These are phyloP conservation scores for Candida sp. DNA, from an alignment of 1,139 yeast species.

Conservation along the genomic window DNA sequence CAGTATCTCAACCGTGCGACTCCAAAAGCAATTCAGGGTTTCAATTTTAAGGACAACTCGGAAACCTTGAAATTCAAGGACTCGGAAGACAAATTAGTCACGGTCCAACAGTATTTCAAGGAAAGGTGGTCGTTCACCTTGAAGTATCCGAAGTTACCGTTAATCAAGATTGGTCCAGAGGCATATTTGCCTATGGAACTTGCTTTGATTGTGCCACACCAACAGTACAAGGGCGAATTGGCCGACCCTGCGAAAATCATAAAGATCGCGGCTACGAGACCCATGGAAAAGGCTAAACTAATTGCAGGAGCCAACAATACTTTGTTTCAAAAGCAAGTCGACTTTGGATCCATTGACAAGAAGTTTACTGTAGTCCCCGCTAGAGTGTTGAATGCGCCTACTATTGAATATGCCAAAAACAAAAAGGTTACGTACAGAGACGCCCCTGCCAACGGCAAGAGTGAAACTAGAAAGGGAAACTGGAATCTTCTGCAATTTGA, in stretches of 20 bases:
- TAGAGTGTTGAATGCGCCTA: constrained; percentile 16
- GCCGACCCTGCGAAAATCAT: constrained; percentile 14
- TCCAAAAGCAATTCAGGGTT: constrained; percentile 14
- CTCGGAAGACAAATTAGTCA: constrained; percentile 9
- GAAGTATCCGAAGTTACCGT: constrained; percentile 14
- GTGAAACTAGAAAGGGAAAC: constrained; percentile 15
- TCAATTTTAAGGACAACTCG: constrained; percentile 12
- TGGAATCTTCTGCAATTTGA: constrained; percentile 15
- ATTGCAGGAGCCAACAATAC: constrained; percentile 9
- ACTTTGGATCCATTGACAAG: constrained; percentile 13
- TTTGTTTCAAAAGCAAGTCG: constrained; percentile 9
- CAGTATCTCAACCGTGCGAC: constrained; percentile 10
- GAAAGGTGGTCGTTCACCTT: constrained; percentile 12
- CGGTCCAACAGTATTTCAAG: constrained; percentile 12
- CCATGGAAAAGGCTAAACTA: constrained; percentile 14
- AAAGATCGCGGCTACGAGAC: constrained; percentile 13
- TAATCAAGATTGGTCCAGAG: constrained; percentile 13
- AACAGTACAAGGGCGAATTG: constrained; percentile 15
- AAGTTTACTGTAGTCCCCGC: constrained; percentile 15
- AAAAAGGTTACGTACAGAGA: constrained; percentile 10
- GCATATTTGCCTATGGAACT: constrained; percentile 16
- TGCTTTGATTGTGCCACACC: constrained; percentile 14
- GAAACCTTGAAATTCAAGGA: constrained; percentile 13
- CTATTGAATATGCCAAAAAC: constrained; percentile 13
- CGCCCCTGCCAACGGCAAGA: constrained; percentile 12